Percentiles rank a stretch among this genome's conserved stretches.
These are phyloP conservation scores for Lactarius evosmus DNA, from an alignment of 768 basidiomycete species.

Conservation along the genomic window DNA sequence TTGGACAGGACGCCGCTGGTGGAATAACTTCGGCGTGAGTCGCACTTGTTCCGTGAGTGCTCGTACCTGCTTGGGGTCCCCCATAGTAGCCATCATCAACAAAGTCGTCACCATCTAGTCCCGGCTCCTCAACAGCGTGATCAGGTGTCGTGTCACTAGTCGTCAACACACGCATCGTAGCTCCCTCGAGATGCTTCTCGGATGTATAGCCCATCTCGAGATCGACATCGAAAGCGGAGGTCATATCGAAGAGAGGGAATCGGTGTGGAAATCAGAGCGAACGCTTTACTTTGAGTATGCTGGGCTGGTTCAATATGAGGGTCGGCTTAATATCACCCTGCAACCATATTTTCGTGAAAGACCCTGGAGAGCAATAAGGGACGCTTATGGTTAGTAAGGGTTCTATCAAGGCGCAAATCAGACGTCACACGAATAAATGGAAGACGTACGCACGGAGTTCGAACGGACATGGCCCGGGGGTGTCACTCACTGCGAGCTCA, in stretches of 20 bases:
- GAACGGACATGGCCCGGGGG: not conserved
- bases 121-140: not conserved
- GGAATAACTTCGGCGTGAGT: not conserved
- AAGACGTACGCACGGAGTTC: not conserved
- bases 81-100: not conserved
- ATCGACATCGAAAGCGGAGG: not conserved
- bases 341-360: not conserved
- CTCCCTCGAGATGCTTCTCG: not conserved
- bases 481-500: not conserved
- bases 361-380: not conserved
- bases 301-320: not conserved
- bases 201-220: not conserved
- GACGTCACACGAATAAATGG: not conserved
- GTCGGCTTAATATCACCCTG: not conserved
- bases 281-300: not conserved
- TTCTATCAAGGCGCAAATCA: not conserved
- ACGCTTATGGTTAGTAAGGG: not conserved
- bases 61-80: not conserved
- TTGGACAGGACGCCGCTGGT: not conserved
- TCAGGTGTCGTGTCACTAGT: not conserved
- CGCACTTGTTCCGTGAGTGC: not conserved
- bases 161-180: not conserved
- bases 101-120: not conserved
- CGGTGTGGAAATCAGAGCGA: not conserved
- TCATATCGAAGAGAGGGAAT: not conserved